Base-by-base conservation (phyloP, 352 stramenopile species). In the Phytophthora sojae region DNA sequence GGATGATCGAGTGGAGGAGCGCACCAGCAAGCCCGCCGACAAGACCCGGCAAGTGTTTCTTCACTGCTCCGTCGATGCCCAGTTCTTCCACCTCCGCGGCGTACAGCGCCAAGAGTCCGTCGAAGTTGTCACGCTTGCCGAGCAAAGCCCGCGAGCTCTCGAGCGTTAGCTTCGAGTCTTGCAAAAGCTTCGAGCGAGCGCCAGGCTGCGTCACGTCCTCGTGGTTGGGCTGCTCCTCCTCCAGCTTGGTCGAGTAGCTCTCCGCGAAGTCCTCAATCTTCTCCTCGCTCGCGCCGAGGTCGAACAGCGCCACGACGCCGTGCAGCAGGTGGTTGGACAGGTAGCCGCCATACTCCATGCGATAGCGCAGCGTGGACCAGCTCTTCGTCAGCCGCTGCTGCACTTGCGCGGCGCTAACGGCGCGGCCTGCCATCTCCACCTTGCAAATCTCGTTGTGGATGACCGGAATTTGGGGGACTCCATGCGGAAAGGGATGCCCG, bases 1-100 rank as follows among this genome's bases (percentile, higher is more conserved):
- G 76, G 17, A 83, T 83, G 35, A 83, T 79, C 1, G 69, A 67
- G 55, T 83, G 76, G 23, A 83, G 51, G 26, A 83, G 64, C 12
- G 76, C 77, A 26, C 76, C 76, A 59, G 73, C 76, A n/a, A 83
- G 35, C 26, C 76, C 76, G 3, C 71, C 69, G 11, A 81, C 73
- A 4, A 83, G 62, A 19, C 57, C n/a, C 21, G 76, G 76, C 42
- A 83, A 67, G 44, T 81, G 73, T 51, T 73, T 76, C 66, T 75
- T 74, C 37, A 83, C 63, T 6, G 73, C 52, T 47, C 39, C 59
- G 25, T 83, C 76, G 23, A 77, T 58, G 5, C 73, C 76, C 11
- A 75, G 30, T 9, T 63, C 17, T n/a, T 79, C 32, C 50, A 83
- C 67, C 30, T 81, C 62, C 8, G 32, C 45, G 23, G 49, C 62